Evolutionary conservation across 2,329 filamentous ascomycete species (phyloP).

Genomic region (Trichoderma sp.): DNA sequence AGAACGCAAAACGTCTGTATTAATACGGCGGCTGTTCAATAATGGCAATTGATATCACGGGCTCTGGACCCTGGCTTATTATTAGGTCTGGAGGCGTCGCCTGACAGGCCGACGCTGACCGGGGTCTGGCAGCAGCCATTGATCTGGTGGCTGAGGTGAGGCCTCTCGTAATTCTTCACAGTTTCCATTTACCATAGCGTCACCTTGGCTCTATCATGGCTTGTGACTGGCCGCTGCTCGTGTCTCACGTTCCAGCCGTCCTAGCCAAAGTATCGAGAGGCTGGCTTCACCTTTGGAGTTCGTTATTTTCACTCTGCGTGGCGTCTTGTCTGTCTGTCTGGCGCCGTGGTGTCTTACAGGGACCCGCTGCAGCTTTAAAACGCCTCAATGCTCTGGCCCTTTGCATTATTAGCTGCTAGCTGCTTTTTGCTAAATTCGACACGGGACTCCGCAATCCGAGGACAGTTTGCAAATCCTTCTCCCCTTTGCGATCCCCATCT

Average conservation of each 20-base stretch:
- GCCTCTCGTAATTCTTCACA: neutral
- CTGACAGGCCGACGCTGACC: conserved; percentile 1
- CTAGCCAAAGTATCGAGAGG: neutral
- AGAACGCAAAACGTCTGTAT: neutral
- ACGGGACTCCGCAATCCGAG: neutral
- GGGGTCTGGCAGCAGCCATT: neutral
- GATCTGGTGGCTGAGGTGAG: conserved; percentile 8
- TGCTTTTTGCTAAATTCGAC: neutral
- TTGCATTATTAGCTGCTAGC: neutral
- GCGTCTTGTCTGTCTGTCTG: neutral
- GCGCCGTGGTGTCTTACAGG: neutral
- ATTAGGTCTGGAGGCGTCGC: neutral
- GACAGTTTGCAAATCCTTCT: neutral
- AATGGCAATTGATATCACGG: neutral
- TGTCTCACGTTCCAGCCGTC: neutral
- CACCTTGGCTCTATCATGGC: neutral
- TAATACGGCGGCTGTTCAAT: neutral
- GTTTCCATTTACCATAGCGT: neutral
- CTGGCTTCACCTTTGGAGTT: neutral
- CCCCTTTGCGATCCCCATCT: neutral
- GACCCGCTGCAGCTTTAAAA: neutral
- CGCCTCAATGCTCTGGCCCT: neutral
- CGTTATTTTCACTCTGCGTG: neutral
- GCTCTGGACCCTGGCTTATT: neutral
- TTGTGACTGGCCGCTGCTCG: neutral